These are phyloP conservation scores for Hirsutella thompsonii DNA, from an alignment of 2,329 filamentous ascomycete species.

Conservation along the genomic window DNA sequence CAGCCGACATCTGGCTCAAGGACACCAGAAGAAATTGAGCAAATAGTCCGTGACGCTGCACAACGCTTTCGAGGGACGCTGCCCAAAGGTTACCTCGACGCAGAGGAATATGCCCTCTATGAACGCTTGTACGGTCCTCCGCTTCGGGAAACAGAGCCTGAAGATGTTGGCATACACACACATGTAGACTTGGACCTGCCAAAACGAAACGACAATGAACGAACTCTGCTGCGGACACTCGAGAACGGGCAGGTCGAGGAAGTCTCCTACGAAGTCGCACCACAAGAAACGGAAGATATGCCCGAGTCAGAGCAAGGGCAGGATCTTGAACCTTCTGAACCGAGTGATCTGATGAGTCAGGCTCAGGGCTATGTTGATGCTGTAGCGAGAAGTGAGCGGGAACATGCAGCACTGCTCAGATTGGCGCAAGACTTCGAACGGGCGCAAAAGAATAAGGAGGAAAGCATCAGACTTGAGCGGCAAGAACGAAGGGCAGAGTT, in stretches of 20 bases:
- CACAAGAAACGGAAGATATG: constrained; percentile 3
- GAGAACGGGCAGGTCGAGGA: constrained; percentile 49
- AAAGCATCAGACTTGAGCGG: constrained; percentile 6
- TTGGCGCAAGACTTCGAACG: constrained; percentile 45
- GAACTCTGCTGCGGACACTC: constrained; percentile 38
- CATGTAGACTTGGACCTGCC: constrained; percentile 21
- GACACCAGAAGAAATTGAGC: constrained; percentile 34
- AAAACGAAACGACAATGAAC: constrained; percentile 18
- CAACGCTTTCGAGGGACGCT: constrained; percentile 66
- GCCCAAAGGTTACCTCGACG: constrained; percentile 56
- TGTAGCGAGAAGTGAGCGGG: constrained; percentile 39
- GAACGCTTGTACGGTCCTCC: constrained; percentile 71
- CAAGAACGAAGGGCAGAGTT: constrained; percentile 10
- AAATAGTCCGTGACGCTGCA: constrained; percentile 55
- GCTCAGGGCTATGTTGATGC: constrained; percentile 28
- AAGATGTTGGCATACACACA: constrained; percentile 41
- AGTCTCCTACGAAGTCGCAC: constrained; percentile 30
- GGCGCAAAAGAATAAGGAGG: constrained; percentile 22
- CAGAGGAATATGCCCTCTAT: constrained; percentile 63
- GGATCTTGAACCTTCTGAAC: neutral
- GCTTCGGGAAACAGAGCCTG: constrained; percentile 44
- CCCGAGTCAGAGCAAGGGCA: neutral
- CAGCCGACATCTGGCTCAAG: constrained; percentile 6
- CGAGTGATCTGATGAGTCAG: constrained; percentile 7
- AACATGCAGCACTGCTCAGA: constrained; percentile 39